Evolutionary conservation across 805 yeast genomes (phyloP), one percentile per base, ranked within the genome.

Genomic region (Candida qinlingensis): DNA sequence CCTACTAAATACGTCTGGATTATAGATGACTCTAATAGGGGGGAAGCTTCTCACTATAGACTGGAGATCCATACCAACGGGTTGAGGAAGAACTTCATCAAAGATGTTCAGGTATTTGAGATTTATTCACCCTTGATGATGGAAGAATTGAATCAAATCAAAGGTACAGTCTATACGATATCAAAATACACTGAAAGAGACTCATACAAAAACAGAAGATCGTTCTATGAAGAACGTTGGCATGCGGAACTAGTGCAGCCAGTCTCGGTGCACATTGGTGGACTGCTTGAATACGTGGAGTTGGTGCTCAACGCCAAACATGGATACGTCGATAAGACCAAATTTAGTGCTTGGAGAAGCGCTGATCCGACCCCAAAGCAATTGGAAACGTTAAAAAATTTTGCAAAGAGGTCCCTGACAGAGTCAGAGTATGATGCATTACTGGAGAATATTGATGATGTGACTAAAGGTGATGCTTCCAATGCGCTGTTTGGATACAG

Each of bases 291-390:
- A 1, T 46, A 50, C 7, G 42, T 37, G 6, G 49, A 53, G 10
- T 37, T 36, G 3, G 27, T 47, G 12, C n/a, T 50, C 11, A 39
- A 39, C 13, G 39, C 28, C 19, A 44, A 40, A 12, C 37, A 34
- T 31, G 38, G 42, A 3, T 31, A 34, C 43, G 46, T 42, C 27
- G 55, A 55, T 29, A 51, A 53, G 3, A 55, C 66, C 12, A 66
- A 61, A 41, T 61, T 46, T 47, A 63, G 70, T 9, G 51, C 48
- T 19, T 70, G 74, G 74, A 61, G 74, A 49, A 37, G 37, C 2
- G 47, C 50, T 1, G 50, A 56, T 2, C 63, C 71, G 1, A 52
- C 71, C 2, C 37, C 46, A 3, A 65, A 57, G 37, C 74, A 70
- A 45, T 46, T 48, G 41, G 33, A 36, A 2, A 38, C 45, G 3